Evolutionary conservation across 306 rosid species (phyloP).

Genomic region (Cucurbita maxima): DNA sequence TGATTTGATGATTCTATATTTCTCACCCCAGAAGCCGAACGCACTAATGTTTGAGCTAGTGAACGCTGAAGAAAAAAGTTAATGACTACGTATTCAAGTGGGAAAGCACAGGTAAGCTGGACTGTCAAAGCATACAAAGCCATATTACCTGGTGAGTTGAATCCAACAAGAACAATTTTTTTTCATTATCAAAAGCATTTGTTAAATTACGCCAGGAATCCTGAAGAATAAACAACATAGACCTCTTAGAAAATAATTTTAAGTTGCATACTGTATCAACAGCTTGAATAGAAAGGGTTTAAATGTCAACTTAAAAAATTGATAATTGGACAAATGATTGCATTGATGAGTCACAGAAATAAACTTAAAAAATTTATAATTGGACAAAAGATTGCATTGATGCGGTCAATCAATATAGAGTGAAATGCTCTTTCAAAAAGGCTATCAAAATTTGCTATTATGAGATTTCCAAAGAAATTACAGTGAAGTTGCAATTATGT

Average conservation of each 20-base stretch:
- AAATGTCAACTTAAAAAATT: background rate
- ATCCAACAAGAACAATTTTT: constrained; percentile 47
- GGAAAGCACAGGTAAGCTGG: background rate
- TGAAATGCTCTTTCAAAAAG: background rate
- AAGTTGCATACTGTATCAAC: background rate
- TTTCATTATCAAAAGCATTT: constrained; percentile 62
- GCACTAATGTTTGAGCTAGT: constrained; percentile 85
- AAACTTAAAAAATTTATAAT: background rate
- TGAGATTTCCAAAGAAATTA: background rate
- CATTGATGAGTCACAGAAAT: no score
- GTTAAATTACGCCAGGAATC: constrained; percentile 85
- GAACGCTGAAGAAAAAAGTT: constrained; percentile 46
- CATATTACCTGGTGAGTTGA: constrained; percentile 59
- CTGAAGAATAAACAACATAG: constrained; percentile 21
- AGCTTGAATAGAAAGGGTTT: background rate
- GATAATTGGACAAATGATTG: background rate
- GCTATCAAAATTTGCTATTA: background rate
- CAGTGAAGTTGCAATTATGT: background rate
- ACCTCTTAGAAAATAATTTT: background rate
- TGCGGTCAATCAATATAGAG: background rate
- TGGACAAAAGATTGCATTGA: background rate
- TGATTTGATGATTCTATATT: constrained; percentile 57
- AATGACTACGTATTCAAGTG: constrained; percentile 12
- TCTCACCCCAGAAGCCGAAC: constrained; percentile 67
- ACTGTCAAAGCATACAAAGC: constrained; percentile 7